A percentile compares a stretch with the other conserved stretches of the same genome.
Evolutionary conservation across 2,329 filamentous ascomycete genomes (phyloP).

Genomic region (Didymella lethalis): DNA sequence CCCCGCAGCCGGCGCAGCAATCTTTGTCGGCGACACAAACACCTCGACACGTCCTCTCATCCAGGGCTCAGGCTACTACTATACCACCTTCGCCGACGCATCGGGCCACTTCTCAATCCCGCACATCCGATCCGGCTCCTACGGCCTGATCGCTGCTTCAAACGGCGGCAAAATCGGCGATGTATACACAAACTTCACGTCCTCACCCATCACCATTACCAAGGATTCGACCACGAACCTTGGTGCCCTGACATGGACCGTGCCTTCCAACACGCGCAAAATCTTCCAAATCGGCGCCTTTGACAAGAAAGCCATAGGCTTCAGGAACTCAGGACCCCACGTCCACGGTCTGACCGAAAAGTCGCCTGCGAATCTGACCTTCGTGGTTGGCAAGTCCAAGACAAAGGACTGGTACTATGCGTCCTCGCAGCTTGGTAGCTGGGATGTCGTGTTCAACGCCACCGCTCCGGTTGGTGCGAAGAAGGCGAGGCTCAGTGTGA

Average conservation of each 20-base stretch:
- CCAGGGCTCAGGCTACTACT: conserved; percentile 57
- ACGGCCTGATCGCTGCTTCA: conserved; percentile 58
- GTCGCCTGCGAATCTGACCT: conserved; percentile 55
- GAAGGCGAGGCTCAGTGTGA: conserved; percentile 48
- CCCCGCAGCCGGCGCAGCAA: conserved; percentile 54
- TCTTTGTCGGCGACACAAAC: conserved; percentile 57
- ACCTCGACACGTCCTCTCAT: conserved; percentile 54
- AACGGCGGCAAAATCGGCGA: conserved; percentile 54
- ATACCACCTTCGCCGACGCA: conserved; percentile 53
- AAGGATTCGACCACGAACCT: conserved; percentile 43
- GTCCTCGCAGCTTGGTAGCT: conserved; percentile 43
- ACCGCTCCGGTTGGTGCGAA: conserved; percentile 38
- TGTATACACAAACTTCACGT: conserved; percentile 54
- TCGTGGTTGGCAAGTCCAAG: conserved; percentile 46
- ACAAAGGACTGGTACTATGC: conserved; percentile 56
- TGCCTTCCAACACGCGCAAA: conserved; percentile 41
- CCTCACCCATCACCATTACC: conserved; percentile 48
- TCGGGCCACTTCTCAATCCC: conserved; percentile 52
- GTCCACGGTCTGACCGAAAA: conserved; percentile 52
- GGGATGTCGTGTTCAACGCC: conserved; percentile 31
- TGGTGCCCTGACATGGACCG: conserved; percentile 49
- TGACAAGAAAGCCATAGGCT: conserved; percentile 54
- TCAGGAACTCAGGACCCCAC: conserved; percentile 53
- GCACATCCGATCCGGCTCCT: conserved; percentile 53
- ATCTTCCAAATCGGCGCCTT: conserved; percentile 58